Evolutionary conservation across 78 protist species (phyloP).

Genomic region (Dictyostelium brefeldianum): DNA sequence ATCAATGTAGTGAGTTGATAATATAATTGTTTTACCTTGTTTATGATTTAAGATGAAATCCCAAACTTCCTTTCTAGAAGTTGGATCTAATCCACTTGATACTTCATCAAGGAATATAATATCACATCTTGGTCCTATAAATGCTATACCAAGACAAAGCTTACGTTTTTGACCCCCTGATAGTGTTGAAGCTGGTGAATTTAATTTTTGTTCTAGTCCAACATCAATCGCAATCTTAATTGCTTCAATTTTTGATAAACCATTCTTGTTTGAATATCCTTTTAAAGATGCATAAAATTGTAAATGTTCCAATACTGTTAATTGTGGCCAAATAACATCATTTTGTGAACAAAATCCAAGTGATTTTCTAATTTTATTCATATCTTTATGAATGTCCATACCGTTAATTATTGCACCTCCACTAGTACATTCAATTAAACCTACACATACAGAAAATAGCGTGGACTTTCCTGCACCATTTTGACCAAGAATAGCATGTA

Average conservation of each 20-base stretch:
- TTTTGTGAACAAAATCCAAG: constrained; percentile 90
- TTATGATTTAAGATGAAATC: constrained; percentile 76
- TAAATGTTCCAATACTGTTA: constrained; percentile 87
- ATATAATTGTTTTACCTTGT: constrained; percentile 64
- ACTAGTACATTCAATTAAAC: constrained; percentile 56
- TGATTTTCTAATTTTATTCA: constrained; percentile 31
- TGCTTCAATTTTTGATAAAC: constrained; percentile 36
- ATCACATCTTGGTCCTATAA: constrained; percentile 22
- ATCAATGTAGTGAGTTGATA: constrained; percentile 95
- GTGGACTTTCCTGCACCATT: constrained; percentile 96
- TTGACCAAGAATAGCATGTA: constrained; percentile 88
- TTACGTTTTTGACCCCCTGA: constrained; percentile 91
- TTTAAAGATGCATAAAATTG: constrained; percentile 68
- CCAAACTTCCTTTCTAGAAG: constrained; percentile 86
- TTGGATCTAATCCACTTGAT: constrained; percentile 81
- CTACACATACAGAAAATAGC: constrained; percentile 86
- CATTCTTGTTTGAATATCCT: constrained; percentile 40
- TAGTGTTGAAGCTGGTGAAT: constrained; percentile 24
- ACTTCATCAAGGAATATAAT: constrained; percentile 78
- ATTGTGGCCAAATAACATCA: constrained; percentile 84
- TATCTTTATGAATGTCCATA: not conserved
- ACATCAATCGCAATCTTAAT: constrained; percentile 61
- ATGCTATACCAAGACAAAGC: constrained; percentile 58
- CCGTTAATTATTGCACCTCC: constrained; percentile 82
- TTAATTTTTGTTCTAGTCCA: constrained; percentile 54